Base-by-base conservation (phyloP, 306 rosid genomes). In the Prosopis cineraria region DNA sequence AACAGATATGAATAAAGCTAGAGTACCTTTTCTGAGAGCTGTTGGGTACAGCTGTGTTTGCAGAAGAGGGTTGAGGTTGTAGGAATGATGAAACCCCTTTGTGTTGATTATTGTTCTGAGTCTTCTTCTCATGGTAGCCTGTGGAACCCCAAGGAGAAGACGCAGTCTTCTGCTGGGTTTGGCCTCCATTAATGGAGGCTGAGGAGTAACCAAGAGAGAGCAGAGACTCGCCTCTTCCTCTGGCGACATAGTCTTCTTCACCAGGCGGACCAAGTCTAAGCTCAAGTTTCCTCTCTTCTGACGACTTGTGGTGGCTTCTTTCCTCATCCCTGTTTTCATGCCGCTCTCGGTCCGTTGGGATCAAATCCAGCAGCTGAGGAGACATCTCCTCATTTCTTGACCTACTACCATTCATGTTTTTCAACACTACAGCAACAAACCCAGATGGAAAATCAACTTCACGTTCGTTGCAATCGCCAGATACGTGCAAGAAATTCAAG, bases 221-320 rank as follows among this genome's bases (percentile, higher is more conserved):
- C 20, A 78, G 78, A 66, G 93, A 89, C 50, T 83, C 89, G 14
- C 79, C 83, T 68, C 80, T 84, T 71, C 72, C 80, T 82, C 75
- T 85, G 60, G 47, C 77, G 48, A 59, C 52, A 16, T 45, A 3
- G 52, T 30, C 24, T 39, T 91, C 84, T 74, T 88, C 91, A 53
- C 98, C 91, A 1, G 99, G 99, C 25, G 94, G 97, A 67, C 90
- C 96, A 76, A 95, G 98, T 87, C 91, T 92, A 14, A 95, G 96
- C 88, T 95, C 98, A 24, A 95, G 72, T 44, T 84, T 86, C 43
- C 75, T 86, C 79, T 93, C 98, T 64, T 91, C 97, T 24, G 87
- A 87, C 72, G 44, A 75, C 52, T 81, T 80, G 36, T 67, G 72
- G 79, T 71, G 74, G 83, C 80, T 89, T 78, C 87, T 80, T 58